phyloP scores from a whole-genome alignment of 169 alveolate species.

The Eimeria maxima region DNA sequence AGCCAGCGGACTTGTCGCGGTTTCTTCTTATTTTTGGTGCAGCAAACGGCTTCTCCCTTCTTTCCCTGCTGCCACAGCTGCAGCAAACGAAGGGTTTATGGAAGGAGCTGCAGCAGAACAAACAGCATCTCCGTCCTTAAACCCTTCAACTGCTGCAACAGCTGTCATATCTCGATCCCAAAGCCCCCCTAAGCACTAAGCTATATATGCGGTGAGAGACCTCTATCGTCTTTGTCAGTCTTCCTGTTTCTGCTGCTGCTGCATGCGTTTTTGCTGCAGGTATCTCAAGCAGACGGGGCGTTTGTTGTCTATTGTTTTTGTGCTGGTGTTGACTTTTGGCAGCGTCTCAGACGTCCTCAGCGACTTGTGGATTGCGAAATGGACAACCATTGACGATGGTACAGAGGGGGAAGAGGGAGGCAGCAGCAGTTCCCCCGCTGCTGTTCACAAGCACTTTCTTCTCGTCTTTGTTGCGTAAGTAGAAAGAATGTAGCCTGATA shows the following conservation, averaged over 20 bases:
- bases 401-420: background rate
- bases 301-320: background rate
- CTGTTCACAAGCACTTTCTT: conserved; percentile 9
- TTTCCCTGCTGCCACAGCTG: no score
- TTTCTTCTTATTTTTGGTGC: conserved; percentile 9
- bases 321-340: background rate
- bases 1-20: background rate
- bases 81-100: no score
- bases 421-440: conserved; percentile 20
- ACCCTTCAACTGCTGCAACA: background rate
- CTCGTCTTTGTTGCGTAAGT: background rate
- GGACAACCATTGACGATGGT: conserved; percentile 22
- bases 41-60: background rate
- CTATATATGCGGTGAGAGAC: background rate
- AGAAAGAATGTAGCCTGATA: background rate
- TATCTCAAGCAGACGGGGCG: conserved; percentile 55
- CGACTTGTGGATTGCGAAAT: conserved; percentile 66
- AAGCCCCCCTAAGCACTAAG: background rate
- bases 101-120: no score
- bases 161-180: background rate
- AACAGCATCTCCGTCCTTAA: background rate
- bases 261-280: conserved; percentile 30
- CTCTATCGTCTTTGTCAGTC: background rate
- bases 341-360: conserved; percentile 63
- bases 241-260: background rate